These are phyloP conservation scores for Cryptococcus maquisensis DNA, from an alignment of 1,284 basidiomycete species.

Conservation along the genomic window DNA sequence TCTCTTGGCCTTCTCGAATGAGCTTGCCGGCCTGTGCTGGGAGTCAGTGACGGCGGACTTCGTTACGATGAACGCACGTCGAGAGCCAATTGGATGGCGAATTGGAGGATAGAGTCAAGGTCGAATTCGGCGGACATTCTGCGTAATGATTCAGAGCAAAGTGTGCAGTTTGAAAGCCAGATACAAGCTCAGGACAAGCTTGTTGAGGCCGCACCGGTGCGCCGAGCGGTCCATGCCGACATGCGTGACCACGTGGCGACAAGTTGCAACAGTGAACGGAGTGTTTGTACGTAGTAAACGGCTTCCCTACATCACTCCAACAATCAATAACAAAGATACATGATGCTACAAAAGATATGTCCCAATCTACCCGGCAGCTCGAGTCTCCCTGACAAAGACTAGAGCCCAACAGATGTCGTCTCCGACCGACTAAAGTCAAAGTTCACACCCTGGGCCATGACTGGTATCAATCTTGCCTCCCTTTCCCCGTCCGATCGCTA, in stretches of 20 bases:
- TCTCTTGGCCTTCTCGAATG: slow-evolving; percentile 50
- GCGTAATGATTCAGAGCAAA: neutral
- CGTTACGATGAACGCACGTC: slow-evolving; percentile 26
- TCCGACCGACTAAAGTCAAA: slow-evolving; percentile 22
- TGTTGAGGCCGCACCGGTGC: no score
- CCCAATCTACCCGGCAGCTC: slow-evolving; percentile 5
- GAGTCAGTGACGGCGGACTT: neutral
- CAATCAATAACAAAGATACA: neutral
- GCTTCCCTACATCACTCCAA: neutral
- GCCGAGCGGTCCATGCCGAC: no score
- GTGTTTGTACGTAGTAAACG: no score
- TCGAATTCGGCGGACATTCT: slow-evolving; percentile 48
- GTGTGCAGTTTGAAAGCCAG: no score
- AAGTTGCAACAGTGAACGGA: no score
- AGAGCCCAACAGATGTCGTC: slow-evolving; percentile 6
- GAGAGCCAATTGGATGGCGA: slow-evolving; percentile 65
- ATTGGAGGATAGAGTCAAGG: slow-evolving; percentile 64
- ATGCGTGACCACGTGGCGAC: no score
- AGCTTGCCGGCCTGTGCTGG: slow-evolving; percentile 47
- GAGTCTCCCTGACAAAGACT: neutral
- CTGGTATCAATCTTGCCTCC: slow-evolving; percentile 33
- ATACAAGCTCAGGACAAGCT: no score
- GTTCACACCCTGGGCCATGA: slow-evolving; percentile 5
- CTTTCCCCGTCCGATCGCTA: slow-evolving; percentile 46
- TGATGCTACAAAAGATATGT: neutral